These are phyloP conservation scores for Elongisporangium senticosum DNA, from an alignment of 352 stramenopile genomes.

Conservation along the genomic window DNA sequence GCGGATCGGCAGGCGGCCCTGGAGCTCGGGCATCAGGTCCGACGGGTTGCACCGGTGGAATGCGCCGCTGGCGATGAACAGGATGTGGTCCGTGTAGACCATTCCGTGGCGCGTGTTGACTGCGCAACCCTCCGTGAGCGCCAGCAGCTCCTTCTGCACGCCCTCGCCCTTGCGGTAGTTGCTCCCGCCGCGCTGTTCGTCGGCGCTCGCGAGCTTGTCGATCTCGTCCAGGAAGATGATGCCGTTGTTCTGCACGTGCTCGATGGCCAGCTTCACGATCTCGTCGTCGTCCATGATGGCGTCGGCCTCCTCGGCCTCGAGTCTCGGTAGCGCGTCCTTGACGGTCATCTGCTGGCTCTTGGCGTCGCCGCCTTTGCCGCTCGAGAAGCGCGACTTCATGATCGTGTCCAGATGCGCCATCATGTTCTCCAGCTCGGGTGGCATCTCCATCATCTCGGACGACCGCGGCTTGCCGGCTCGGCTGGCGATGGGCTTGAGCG, in stretches of 20 bases:
- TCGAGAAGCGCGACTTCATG: constrained; percentile 44
- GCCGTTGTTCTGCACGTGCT: constrained; percentile 95
- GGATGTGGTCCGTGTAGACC: constrained; percentile 98
- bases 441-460: constrained; percentile 74
- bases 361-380: constrained; percentile 11
- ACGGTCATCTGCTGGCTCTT: constrained; percentile 64
- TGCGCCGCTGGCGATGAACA: constrained; percentile 96
- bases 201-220: constrained; percentile 95
- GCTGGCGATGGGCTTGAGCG: constrained; percentile 32
- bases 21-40: constrained; percentile 97
- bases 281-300: constrained; percentile 73
- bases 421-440: constrained; percentile 77
- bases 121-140: constrained; percentile 97
- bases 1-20: constrained; percentile 97
- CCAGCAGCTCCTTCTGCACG: constrained; percentile 98
- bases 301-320: constrained; percentile 70
- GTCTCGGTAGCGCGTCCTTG: constrained; percentile 61
- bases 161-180: constrained; percentile 92
- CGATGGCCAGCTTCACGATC: constrained; percentile 63
- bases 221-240: constrained; percentile 99
- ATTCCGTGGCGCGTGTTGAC: constrained; percentile 91
- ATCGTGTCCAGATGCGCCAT: constrained; percentile 69
- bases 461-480: constrained; percentile 10
- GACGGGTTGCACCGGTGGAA: constrained; percentile 97
- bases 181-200: constrained; percentile 87